These are phyloP conservation scores for Naematelia aurantialba DNA, from an alignment of 768 basidiomycete species.

Conservation along the genomic window DNA sequence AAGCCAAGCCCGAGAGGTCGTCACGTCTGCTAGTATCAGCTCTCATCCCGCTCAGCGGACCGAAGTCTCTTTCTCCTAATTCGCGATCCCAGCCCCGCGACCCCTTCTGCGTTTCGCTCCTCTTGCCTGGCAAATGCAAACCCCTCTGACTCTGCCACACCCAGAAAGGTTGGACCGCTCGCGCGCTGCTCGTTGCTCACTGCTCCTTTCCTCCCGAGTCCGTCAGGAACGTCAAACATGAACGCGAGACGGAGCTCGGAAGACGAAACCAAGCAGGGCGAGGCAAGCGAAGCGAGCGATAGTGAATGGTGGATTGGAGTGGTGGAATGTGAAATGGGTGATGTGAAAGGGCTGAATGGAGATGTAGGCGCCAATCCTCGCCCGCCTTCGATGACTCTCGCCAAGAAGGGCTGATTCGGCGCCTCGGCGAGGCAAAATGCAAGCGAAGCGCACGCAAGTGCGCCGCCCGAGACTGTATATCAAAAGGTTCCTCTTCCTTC, in stretches of 20 bases:
- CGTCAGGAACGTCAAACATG: not conserved
- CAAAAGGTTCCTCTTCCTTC: constrained; percentile 24
- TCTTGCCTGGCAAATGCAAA: too few relatives aligned
- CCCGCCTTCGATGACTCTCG: constrained; percentile 13
- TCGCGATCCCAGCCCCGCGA: constrained; percentile 15
- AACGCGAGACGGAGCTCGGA: too few relatives aligned
- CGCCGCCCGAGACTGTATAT: constrained; percentile 18
- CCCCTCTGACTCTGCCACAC: too few relatives aligned
- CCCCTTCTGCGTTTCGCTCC: too few relatives aligned
- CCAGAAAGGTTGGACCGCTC: too few relatives aligned
- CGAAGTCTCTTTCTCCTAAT: constrained; percentile 6
- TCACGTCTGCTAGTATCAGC: constrained; percentile 6
- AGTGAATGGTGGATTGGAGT: not conserved
- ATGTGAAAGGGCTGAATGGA: too few relatives aligned
- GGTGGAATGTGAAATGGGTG: too few relatives aligned
- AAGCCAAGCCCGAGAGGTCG: not conserved
- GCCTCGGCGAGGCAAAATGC: too few relatives aligned
- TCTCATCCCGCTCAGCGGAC: constrained; percentile 22
- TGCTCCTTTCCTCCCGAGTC: constrained; percentile 1
- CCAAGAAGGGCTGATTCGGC: constrained; percentile 24
- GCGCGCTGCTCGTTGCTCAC: too few relatives aligned
- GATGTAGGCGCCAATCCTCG: constrained; percentile 38
- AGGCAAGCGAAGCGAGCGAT: too few relatives aligned
- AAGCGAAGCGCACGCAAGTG: not conserved
- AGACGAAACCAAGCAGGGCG: not conserved